Percentiles rank a stretch among this genome's conserved stretches.
These are phyloP conservation scores for Ustilago xerochloae DNA, from an alignment of 1,284 basidiomycete genomes.

Conservation along the genomic window DNA sequence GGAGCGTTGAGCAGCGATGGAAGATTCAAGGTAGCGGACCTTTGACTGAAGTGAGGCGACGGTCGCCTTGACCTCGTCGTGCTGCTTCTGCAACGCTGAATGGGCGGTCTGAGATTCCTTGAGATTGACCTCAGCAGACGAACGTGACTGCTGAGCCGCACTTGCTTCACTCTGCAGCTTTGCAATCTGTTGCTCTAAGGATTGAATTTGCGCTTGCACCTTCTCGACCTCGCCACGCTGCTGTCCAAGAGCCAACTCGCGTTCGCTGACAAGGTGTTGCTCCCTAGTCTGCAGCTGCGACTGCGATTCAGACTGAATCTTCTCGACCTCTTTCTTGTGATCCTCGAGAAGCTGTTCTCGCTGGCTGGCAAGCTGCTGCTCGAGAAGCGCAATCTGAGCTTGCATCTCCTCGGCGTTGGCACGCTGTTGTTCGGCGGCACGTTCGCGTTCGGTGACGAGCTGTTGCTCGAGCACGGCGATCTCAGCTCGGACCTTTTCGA, in stretches of 20 bases:
- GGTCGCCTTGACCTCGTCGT: slow-evolving; percentile 40
- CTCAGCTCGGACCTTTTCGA: slow-evolving; percentile 5
- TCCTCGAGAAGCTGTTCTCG: slow-evolving; percentile 15
- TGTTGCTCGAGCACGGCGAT: slow-evolving; percentile 8
- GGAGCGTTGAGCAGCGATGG: slow-evolving; percentile 43
- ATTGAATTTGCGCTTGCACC: slow-evolving; percentile 2
- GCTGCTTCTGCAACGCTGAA: slow-evolving; percentile 36
- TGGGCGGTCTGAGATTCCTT: slow-evolving; percentile 27
- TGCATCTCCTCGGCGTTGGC: slow-evolving; percentile 15
- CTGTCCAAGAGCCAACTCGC: slow-evolving; percentile 11
- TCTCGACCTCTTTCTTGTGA: slow-evolving; percentile 18
- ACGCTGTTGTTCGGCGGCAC: slow-evolving; percentile 18
- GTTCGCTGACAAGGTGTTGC: slow-evolving; percentile 22
- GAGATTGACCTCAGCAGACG: slow-evolving; percentile 21
- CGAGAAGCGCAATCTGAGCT: slow-evolving; percentile 8
- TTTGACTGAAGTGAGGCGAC: slow-evolving; percentile 44
- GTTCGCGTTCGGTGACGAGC: slow-evolving; percentile 29
- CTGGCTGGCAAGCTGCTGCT: slow-evolving; percentile 19
- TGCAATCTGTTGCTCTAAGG: slow-evolving; percentile 14
- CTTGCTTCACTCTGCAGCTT: slow-evolving; percentile 5
- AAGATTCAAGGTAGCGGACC: slow-evolving; percentile 48
- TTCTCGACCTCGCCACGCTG: slow-evolving; percentile 14
- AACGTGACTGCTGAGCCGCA: slow-evolving; percentile 12
- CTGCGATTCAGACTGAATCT: no score
- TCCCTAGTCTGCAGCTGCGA: slow-evolving; percentile 19